Conservation (phyloP, 352 stramenopile species). For the Phytopythium montanum region DNA sequence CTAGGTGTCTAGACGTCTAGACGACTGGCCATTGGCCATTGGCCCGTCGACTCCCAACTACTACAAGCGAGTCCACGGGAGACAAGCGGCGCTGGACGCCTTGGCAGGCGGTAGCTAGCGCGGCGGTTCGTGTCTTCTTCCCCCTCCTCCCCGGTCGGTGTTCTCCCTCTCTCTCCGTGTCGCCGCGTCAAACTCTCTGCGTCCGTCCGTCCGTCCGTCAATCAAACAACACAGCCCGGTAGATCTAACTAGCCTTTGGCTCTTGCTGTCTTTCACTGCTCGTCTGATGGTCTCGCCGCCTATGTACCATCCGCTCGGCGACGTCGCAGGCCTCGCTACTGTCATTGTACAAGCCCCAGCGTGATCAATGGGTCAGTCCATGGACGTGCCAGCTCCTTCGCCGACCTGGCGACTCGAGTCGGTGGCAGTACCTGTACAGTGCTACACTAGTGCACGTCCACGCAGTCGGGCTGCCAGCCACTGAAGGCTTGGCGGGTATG, state of each 20-base stretch:
- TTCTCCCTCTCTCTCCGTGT: background rate
- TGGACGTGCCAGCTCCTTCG: slow-evolving; percentile 16
- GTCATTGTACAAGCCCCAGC: slow-evolving; percentile 44
- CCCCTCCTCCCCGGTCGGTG: background rate
- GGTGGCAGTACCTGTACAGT: too few relatives aligned
- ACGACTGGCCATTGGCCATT: too few relatives aligned
- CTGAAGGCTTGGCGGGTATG: too few relatives aligned
- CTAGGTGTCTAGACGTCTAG: slow-evolving; percentile 5
- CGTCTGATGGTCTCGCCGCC: background rate
- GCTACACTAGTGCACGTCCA: slow-evolving; percentile 41
- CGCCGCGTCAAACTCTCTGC: background rate
- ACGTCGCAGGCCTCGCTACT: slow-evolving; percentile 38
- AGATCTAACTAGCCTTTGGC: too few relatives aligned
- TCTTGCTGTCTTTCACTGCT: too few relatives aligned
- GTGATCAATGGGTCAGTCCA: slow-evolving; percentile 33
- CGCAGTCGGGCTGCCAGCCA: slow-evolving; percentile 23
- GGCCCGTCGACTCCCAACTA: too few relatives aligned
- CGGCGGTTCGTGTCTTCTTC: slow-evolving; percentile 1
- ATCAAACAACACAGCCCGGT: background rate
- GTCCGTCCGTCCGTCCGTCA: slow-evolving; percentile 4
- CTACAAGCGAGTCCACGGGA: background rate
- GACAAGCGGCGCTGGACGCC: background rate
- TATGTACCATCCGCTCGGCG: slow-evolving; percentile 21
- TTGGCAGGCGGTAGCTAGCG: background rate
- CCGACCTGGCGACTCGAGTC: slow-evolving; percentile 10